A percentile compares a stretch with the other conserved stretches of the same genome.
These are phyloP conservation scores for Geranium rotundifolium DNA, from an alignment of 345 rosid genomes.

Conservation along the genomic window DNA sequence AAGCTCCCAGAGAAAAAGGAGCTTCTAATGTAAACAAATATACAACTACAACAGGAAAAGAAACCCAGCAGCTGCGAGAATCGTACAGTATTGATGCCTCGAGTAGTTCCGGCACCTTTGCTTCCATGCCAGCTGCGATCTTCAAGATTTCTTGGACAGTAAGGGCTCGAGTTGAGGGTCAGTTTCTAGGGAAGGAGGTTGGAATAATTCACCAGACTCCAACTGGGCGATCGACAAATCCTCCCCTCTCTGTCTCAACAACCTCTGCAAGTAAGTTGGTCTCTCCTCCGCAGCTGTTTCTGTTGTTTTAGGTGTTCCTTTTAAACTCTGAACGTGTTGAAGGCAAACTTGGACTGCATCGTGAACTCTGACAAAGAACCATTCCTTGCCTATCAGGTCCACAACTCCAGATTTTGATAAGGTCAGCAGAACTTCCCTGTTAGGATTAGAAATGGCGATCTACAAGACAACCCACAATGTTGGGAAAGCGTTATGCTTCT, in stretches of 20 bases:
- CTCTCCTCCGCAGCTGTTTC: constrained; percentile 24
- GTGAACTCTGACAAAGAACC: constrained; percentile 89
- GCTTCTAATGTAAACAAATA: too few species aligned
- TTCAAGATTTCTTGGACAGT: constrained; percentile 26
- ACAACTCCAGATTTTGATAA: constrained; percentile 66
- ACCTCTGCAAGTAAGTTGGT: constrained; percentile 35
- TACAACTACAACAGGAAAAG: too few species aligned
- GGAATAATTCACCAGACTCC: constrained; percentile 34
- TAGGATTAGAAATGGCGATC: constrained; percentile 87
- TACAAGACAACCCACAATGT: constrained; percentile 13
- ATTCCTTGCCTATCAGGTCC: constrained; percentile 77
- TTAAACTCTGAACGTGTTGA: constrained; percentile 50
- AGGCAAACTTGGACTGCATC: constrained; percentile 98
- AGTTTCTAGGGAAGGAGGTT: constrained; percentile 7
- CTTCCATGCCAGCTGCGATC: not conserved
- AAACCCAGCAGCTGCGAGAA: too few species aligned
- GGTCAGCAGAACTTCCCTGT: constrained; percentile 65
- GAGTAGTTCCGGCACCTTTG: not conserved
- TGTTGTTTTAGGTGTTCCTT: constrained; percentile 16
- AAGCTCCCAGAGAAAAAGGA: too few species aligned
- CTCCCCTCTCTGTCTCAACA: constrained; percentile 26
- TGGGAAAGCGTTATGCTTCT: not conserved
- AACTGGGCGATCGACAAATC: constrained; percentile 31
- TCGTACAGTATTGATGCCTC: too few species aligned
- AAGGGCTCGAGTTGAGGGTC: constrained; percentile 57